Evolutionary conservation across 2,329 filamentous ascomycete species (phyloP).

Genomic region (Clarireedia homoeocarpa): DNA sequence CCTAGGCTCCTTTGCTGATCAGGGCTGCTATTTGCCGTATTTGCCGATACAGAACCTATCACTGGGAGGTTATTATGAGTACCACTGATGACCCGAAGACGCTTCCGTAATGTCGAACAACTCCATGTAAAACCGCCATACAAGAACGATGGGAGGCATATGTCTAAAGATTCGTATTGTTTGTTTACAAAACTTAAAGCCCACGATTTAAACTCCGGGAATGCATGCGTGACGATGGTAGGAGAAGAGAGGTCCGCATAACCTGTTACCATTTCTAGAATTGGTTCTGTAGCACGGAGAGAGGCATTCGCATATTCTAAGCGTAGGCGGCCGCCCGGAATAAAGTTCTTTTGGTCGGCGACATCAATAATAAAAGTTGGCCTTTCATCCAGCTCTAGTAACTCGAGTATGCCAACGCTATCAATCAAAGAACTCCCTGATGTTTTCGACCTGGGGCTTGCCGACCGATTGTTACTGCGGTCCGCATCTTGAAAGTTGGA

Average conservation of each 20-base stretch:
- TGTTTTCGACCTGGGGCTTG: slow-evolving; percentile 29
- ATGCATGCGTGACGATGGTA: slow-evolving; percentile 38
- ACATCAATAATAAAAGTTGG: slow-evolving; percentile 72
- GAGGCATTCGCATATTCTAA: slow-evolving; percentile 63
- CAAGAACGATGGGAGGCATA: slow-evolving; percentile 44
- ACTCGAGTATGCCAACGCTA: slow-evolving; percentile 59
- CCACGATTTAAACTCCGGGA: slow-evolving; percentile 63
- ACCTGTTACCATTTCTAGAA: slow-evolving; percentile 25
- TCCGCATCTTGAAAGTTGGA: neutral
- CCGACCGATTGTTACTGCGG: neutral
- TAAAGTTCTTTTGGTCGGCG: slow-evolving; percentile 46
- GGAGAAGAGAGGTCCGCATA: slow-evolving; percentile 22
- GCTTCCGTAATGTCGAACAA: slow-evolving; percentile 58
- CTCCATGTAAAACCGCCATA: slow-evolving; percentile 65
- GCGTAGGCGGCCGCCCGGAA: slow-evolving; percentile 43
- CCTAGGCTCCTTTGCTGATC: neutral
- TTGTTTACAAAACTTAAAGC: slow-evolving; percentile 47
- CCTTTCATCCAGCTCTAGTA: slow-evolving; percentile 68
- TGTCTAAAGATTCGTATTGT: slow-evolving; percentile 43
- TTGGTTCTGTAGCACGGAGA: slow-evolving; percentile 40
- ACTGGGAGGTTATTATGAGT: slow-evolving; percentile 25
- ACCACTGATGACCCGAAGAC: slow-evolving; percentile 61
- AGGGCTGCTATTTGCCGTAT: neutral
- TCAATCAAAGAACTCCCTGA: slow-evolving; percentile 48
- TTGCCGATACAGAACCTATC: neutral